phyloP scores from a whole-genome alignment of 2,329 filamentous ascomycete genomes.

The Epichloe baconii region DNA sequence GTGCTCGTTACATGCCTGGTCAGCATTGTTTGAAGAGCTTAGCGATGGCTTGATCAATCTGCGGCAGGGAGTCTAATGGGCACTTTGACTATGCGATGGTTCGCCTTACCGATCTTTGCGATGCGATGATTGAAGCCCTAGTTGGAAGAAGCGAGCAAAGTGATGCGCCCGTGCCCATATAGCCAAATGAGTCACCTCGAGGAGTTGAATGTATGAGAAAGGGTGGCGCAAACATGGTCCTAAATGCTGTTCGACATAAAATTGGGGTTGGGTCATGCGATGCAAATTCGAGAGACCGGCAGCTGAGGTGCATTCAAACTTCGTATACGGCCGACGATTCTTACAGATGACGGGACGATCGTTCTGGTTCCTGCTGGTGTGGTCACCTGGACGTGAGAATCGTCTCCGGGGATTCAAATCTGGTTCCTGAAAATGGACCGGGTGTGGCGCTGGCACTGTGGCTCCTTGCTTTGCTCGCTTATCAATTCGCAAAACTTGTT shows the following conservation, averaged over 20 bases:
- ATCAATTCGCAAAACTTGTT: not conserved
- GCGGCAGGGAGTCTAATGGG: conserved; percentile 8
- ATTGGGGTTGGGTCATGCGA: not conserved
- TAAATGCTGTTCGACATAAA: not conserved
- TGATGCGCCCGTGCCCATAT: conserved; percentile 31
- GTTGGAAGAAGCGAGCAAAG: conserved; percentile 31
- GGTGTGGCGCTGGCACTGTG: not conserved
- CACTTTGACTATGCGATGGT: conserved; percentile 3
- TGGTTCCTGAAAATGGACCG: not conserved
- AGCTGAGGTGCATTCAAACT: not conserved
- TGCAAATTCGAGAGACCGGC: not conserved
- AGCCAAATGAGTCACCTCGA: not conserved
- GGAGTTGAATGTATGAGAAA: not conserved
- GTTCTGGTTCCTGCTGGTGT: not conserved
- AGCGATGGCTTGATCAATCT: conserved; percentile 14
- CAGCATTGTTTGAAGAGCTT: conserved; percentile 27
- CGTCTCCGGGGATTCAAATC: not conserved
- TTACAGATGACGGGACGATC: not conserved
- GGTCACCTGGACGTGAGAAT: not conserved
- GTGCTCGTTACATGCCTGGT: conserved; percentile 35
- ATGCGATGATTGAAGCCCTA: conserved; percentile 4
- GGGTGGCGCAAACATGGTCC: not conserved
- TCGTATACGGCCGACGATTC: not conserved
- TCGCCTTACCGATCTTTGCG: conserved; percentile 1
- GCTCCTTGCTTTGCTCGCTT: conserved; percentile 9